Percentiles rank a stretch among this genome's conserved stretches.
Evolutionary conservation across 192 early-diverging fungal species (phyloP).

Genomic region (Blastocladiella britannica): DNA sequence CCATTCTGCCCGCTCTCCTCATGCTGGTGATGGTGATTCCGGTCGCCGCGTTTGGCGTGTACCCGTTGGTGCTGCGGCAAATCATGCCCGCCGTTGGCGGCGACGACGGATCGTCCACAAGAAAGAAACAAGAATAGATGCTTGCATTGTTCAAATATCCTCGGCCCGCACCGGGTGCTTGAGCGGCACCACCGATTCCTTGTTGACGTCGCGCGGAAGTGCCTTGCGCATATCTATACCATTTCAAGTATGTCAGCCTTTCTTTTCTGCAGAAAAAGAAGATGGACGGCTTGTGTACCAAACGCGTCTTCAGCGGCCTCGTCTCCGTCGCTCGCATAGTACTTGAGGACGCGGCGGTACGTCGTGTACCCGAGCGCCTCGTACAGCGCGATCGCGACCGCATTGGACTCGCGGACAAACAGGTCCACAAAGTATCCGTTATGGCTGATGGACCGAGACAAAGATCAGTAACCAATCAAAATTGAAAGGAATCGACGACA

Average conservation of each 20-base stretch:
- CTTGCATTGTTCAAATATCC: too few relatives aligned
- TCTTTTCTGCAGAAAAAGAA: neutral
- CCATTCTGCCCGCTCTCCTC: too few relatives aligned
- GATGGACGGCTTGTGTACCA: neutral
- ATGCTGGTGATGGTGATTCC: too few relatives aligned
- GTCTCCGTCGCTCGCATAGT: conserved; percentile 47
- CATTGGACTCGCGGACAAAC: conserved; percentile 83
- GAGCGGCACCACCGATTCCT: conserved; percentile 34
- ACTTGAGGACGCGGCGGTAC: conserved; percentile 66
- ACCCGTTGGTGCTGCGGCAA: too few relatives aligned
- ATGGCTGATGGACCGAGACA: conserved; percentile 23
- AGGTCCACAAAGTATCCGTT: conserved; percentile 86
- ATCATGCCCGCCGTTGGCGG: too few relatives aligned
- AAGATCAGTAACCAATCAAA: conserved; percentile 3
- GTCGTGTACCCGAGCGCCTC: conserved; percentile 75
- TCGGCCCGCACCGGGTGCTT: conserved; percentile 25
- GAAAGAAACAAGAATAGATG: too few relatives aligned
- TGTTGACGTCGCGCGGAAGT: conserved; percentile 52
- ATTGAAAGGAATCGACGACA: neutral
- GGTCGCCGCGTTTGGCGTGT: too few relatives aligned
- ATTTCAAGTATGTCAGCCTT: neutral
- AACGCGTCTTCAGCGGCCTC: conserved; percentile 65
- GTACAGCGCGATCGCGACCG: conserved; percentile 82
- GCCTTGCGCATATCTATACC: conserved; percentile 86
- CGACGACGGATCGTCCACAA: too few relatives aligned